Evolutionary conservation across 73 alveolate species (phyloP).

Genomic region (Symbiodinium pilosum): DNA sequence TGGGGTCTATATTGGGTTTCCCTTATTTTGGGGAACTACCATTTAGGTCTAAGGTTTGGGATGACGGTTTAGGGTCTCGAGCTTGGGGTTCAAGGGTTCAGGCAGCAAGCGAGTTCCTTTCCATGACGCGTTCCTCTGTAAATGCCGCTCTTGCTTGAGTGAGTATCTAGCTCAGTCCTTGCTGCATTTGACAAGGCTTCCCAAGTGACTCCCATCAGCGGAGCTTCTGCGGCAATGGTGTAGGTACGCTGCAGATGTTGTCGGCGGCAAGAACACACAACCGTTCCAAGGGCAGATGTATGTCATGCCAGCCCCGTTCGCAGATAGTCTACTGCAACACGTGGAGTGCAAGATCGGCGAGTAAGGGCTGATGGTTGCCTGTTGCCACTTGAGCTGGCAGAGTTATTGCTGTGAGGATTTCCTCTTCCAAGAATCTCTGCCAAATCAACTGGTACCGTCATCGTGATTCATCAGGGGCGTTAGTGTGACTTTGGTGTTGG

Average conservation of each 20-base stretch:
- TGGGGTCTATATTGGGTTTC: not conserved
- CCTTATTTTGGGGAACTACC: not conserved
- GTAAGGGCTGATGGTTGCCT: no score
- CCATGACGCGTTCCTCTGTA: not conserved
- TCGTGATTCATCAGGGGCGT: no score
- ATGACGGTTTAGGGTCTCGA: no score
- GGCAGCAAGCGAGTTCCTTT: not conserved
- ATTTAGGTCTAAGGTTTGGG: no score
- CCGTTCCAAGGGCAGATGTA: not conserved
- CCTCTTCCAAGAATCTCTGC: no score
- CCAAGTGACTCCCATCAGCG: not conserved
- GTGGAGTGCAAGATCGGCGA: no score
- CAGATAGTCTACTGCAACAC: not conserved
- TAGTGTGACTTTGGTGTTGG: no score
- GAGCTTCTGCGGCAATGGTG: not conserved
- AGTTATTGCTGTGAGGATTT: no score
- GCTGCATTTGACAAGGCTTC: not conserved
- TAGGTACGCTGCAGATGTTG: not conserved
- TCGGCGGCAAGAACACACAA: not conserved
- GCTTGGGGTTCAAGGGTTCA: no score
- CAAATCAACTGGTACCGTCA: no score
- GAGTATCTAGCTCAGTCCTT: not conserved
- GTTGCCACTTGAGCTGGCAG: no score
- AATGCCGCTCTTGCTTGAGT: not conserved
- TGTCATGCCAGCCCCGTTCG: not conserved